A percentile compares a stretch with the other conserved stretches of the same genome.
phyloP scores from a whole-genome alignment of 768 basidiomycete species.

The Nevesoporus exiguus region DNA sequence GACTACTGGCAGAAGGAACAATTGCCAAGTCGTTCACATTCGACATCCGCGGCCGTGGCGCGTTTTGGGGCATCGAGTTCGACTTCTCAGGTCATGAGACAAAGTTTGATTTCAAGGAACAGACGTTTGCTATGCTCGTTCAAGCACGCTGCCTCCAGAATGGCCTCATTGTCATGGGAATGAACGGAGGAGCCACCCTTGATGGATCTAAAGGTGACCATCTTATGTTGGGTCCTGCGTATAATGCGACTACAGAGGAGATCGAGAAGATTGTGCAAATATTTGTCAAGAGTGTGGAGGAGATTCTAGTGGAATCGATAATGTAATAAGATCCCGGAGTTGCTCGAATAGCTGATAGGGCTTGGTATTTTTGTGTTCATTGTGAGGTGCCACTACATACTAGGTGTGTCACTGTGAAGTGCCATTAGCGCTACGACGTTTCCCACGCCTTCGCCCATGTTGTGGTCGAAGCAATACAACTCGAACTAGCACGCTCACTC shows the following conservation, averaged over 20 bases:
- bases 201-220: slow-evolving; percentile 74
- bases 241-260: slow-evolving; percentile 69
- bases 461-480: slow-evolving; percentile 22
- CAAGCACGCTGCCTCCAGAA: slow-evolving; percentile 69
- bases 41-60: slow-evolving; percentile 80
- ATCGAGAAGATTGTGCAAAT: slow-evolving; percentile 64
- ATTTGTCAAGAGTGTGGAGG: slow-evolving; percentile 65
- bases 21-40: slow-evolving; percentile 63
- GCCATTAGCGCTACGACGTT: slow-evolving; percentile 15
- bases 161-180: slow-evolving; percentile 68
- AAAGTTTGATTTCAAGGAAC: slow-evolving; percentile 47
- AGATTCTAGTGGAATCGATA: slow-evolving; percentile 46
- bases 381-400: not conserved
- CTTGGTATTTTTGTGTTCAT: not conserved
- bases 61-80: slow-evolving; percentile 84
- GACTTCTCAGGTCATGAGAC: slow-evolving; percentile 52
- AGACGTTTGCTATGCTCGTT: slow-evolving; percentile 61
- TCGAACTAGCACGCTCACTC: slow-evolving; percentile 24
- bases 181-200: slow-evolving; percentile 64
- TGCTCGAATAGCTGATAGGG: not conserved
- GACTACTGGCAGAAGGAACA: slow-evolving; percentile 54
- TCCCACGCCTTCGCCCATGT: slow-evolving; percentile 31
- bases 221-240: slow-evolving; percentile 74
- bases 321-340: not conserved
- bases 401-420: not conserved